Evolutionary conservation across 2,329 filamentous ascomycete genomes (phyloP).

Genomic region (Ceratocystis ficicola): DNA sequence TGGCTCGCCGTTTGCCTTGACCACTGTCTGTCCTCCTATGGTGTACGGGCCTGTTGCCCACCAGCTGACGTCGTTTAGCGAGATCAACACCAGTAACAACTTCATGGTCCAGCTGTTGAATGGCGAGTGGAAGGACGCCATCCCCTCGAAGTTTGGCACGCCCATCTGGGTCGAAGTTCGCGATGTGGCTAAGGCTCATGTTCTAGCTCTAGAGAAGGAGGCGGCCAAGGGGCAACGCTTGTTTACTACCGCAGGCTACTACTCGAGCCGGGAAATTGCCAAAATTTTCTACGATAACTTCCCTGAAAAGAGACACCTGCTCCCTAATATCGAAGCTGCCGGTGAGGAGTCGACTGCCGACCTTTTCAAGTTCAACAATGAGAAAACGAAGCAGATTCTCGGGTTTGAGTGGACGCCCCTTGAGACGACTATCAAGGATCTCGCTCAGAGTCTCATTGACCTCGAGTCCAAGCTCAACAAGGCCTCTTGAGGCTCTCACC

Average conservation of each 20-base stretch:
- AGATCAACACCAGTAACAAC: conserved; percentile 43
- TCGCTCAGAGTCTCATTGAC: conserved; percentile 16
- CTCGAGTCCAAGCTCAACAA: conserved; percentile 16
- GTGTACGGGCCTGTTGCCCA: conserved; percentile 44
- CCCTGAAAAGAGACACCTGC: conserved; percentile 37
- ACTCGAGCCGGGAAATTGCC: conserved; percentile 36
- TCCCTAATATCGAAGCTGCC: conserved; percentile 36
- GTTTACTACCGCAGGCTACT: conserved; percentile 38
- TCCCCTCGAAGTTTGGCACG: conserved; percentile 34
- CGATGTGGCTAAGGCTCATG: conserved; percentile 42
- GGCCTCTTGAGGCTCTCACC: background rate
- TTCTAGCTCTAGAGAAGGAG: conserved; percentile 39
- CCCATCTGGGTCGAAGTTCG: conserved; percentile 45
- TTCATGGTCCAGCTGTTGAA: conserved; percentile 40
- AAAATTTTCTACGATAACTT: conserved; percentile 37
- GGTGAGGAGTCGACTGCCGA: conserved; percentile 35
- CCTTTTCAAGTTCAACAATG: conserved; percentile 46
- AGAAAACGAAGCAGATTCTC: conserved; percentile 45
- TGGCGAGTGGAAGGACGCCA: conserved; percentile 37
- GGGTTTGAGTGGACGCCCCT: conserved; percentile 50
- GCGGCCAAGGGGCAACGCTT: conserved; percentile 40
- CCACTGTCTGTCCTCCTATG: conserved; percentile 43
- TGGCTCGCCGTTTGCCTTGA: conserved; percentile 39
- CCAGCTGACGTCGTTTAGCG: conserved; percentile 35
- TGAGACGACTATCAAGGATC: conserved; percentile 41